Conservation (phyloP, 495 filamentous ascomycete genomes). For the Endocarpon pusillum region DNA sequence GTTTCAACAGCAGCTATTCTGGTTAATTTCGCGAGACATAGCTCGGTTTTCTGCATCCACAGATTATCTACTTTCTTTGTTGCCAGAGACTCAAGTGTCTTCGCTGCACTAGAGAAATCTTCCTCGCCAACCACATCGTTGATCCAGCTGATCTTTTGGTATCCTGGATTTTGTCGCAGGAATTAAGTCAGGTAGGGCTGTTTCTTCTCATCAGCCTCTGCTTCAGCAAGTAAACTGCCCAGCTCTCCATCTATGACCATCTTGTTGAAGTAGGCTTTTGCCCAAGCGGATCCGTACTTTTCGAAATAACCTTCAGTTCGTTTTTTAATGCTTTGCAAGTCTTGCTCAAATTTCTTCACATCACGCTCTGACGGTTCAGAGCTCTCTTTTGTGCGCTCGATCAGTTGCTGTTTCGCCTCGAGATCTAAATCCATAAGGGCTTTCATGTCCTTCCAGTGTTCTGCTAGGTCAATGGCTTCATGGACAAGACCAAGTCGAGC, state of each 20-base stretch:
- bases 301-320: constrained; percentile 48
- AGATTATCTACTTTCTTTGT: constrained; percentile 52
- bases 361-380: too few relatives aligned
- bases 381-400: too few relatives aligned
- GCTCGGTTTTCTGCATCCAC: constrained; percentile 79
- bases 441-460: constrained; percentile 51
- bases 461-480: constrained; percentile 53
- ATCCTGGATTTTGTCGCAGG: constrained; percentile 46
- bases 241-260: constrained; percentile 49
- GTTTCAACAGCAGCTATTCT: constrained; percentile 39
- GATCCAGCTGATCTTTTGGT: constrained; percentile 79
- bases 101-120: constrained; percentile 52
- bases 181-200: constrained; percentile 55
- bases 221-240: constrained; percentile 43
- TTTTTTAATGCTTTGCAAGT: constrained; percentile 23
- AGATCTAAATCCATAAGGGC: too few relatives aligned
- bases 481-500: constrained; percentile 50
- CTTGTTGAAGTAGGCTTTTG: constrained; percentile 61
- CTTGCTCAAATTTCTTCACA: too few relatives aligned
- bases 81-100: constrained; percentile 47
- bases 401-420: too few relatives aligned
- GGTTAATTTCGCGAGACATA: constrained; percentile 74
- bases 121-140: constrained; percentile 65
- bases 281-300: constrained; percentile 58
- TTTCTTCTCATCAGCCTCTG: constrained; percentile 40